Evolutionary conservation across 2,329 filamentous ascomycete genomes (phyloP), one percentile per base, ranked within the genome.

Genomic region (Aspergillus hortae): DNA sequence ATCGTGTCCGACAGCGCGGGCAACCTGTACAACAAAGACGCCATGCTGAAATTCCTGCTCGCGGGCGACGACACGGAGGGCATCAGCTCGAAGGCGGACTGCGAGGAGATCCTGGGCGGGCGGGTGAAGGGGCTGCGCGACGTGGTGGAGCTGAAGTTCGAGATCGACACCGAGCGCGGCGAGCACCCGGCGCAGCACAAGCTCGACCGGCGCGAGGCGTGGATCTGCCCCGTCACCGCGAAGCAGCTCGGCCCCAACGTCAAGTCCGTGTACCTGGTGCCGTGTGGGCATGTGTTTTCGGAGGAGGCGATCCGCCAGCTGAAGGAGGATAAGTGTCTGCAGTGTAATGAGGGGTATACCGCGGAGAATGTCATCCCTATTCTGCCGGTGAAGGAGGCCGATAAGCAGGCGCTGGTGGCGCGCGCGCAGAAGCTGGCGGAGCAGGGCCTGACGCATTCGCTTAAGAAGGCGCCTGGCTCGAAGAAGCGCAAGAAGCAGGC

Each of bases 201-300:
- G 45, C 66, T 60, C 43, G 66, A 63, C 44, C 74, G 70, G 54
- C 70, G 68, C 9, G 82, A 86, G 62, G 80, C 79, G 52, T 92
- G 87, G 81, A 82, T 90, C 25, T 99, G 94, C 65, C 92, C 92
- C 0, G 82, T 97, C 49, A 95, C 92, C 1, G 83, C 88, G 63
- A 95, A 95, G 68, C 86, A 88, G 67, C 74, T 99, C 21, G 94
- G 94, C 0, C 85, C 91, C 0, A 79, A 80, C 4, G 85, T 87
- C 14, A 92, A 87, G 70, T 81, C 90, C 0, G 90, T 95, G 1
- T 99, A 97, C 64, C 65, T 99, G 2, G 89, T 97, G 4, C 94
- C 94, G 0, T 99, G 94, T 64, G 95, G 94, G 0, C 95, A 99
- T 76, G 92, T 90, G 0, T 97, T 97, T 72, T 87, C 90, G 0